phyloP scores from a whole-genome alignment of 2,329 filamentous ascomycete genomes.

The Beauveria rudraprayagi region DNA sequence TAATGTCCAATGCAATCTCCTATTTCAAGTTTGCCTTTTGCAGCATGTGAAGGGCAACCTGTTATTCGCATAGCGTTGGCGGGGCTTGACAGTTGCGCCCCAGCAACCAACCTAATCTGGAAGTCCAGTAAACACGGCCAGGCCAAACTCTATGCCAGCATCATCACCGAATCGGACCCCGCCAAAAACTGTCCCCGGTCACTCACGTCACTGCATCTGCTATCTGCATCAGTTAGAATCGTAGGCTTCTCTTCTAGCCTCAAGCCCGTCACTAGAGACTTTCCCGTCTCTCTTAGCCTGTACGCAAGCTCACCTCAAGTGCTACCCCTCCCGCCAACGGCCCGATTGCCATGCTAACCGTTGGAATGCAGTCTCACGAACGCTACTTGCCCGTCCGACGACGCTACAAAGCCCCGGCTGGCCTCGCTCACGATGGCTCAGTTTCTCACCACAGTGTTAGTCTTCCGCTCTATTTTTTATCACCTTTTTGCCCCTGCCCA shows the following conservation, averaged over 20 bases:
- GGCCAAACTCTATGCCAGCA: slow-evolving; percentile 1
- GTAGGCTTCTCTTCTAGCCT: not conserved
- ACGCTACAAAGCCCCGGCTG: slow-evolving; percentile 9
- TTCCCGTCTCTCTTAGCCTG: not conserved
- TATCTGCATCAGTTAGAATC: not conserved
- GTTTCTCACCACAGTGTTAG: slow-evolving; percentile 37
- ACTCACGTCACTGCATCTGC: not conserved
- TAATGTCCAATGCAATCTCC: too few relatives aligned
- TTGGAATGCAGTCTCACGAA: slow-evolving; percentile 27
- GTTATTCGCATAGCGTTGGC: not conserved
- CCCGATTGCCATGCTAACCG: slow-evolving; percentile 33
- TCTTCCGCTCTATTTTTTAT: slow-evolving; percentile 13
- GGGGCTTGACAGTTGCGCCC: slow-evolving; percentile 2
- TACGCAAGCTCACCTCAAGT: not conserved
- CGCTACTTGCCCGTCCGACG: not conserved
- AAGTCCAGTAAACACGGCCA: slow-evolving; percentile 13
- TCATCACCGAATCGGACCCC: slow-evolving; percentile 5
- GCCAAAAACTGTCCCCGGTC: not conserved
- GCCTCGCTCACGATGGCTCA: slow-evolving; percentile 27
- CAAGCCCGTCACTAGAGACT: not conserved
- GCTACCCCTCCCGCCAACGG: not conserved
- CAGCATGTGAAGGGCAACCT: too few relatives aligned
- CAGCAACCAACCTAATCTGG: slow-evolving; percentile 13
- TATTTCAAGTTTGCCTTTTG: too few relatives aligned
- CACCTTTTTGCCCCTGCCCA: not conserved